Percentiles rank a stretch among this genome's conserved stretches.
Evolutionary conservation across 2,329 filamentous ascomycete species (phyloP).

Genomic region (Cryphonectria nitschkei): DNA sequence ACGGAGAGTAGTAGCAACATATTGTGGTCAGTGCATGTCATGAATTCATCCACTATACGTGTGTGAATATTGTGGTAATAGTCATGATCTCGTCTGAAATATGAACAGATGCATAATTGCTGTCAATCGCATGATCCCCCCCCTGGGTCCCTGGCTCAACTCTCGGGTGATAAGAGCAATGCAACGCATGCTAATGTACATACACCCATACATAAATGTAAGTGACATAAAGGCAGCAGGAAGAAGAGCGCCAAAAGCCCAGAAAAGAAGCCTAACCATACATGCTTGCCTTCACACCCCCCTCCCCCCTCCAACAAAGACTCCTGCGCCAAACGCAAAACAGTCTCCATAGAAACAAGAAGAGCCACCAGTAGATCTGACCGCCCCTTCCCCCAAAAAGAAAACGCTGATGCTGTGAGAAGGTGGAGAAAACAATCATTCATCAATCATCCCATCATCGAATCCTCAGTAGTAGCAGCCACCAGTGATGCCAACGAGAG

Average conservation of each 20-base stretch:
- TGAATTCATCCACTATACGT: not conserved
- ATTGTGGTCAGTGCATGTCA: not conserved
- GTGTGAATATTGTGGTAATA: not conserved
- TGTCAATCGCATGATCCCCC: not conserved
- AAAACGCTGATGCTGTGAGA: not conserved
- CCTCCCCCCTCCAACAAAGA: not conserved
- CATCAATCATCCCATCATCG: not conserved
- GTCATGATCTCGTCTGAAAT: not conserved
- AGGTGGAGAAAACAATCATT: not conserved
- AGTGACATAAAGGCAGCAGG: not conserved
- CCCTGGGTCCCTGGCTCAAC: not conserved
- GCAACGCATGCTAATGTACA: not conserved
- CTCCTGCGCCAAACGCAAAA: conserved; percentile 1
- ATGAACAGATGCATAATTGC: not conserved
- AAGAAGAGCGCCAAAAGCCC: not conserved
- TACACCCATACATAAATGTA: not conserved
- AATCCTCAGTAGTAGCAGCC: conserved; percentile 15
- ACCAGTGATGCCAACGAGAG: conserved; percentile 17
- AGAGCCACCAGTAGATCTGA: too few relatives aligned
- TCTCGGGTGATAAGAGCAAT: not conserved
- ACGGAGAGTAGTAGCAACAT: not conserved
- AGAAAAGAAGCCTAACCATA: not conserved
- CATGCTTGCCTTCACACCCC: not conserved
- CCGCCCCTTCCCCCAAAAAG: not conserved
- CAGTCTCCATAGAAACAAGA: not conserved